phyloP scores from a whole-genome alignment of 1,284 basidiomycete species.

The Apiotrichum gamsii region DNA sequence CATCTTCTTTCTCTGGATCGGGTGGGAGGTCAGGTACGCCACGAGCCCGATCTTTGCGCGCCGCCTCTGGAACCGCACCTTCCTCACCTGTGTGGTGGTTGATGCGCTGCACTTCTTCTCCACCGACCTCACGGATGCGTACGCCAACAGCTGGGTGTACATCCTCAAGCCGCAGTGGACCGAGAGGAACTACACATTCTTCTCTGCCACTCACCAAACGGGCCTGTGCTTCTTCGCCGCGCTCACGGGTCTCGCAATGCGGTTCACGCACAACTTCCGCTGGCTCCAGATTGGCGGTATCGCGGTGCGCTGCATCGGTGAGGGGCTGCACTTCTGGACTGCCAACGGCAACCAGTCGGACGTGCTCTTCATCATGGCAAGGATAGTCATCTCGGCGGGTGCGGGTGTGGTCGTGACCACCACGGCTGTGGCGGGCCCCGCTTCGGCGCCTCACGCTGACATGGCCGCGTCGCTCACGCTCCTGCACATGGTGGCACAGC shows the following conservation, averaged over 20 bases:
- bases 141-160: conserved; percentile 37
- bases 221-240: conserved; percentile 36
- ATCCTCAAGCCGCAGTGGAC: conserved; percentile 17
- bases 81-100: conserved; percentile 28
- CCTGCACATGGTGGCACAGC: conserved; percentile 7
- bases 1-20: conserved; percentile 46
- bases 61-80: conserved; percentile 47
- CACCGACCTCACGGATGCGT: conserved; percentile 26
- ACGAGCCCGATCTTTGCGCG: conserved; percentile 45
- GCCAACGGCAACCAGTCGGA: conserved; percentile 2
- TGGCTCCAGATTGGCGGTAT: conserved; percentile 26
- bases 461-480: conserved; percentile 4
- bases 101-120: conserved; percentile 37
- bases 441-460: conserved; percentile 8
- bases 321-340: conserved; percentile 9
- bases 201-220: conserved; percentile 15
- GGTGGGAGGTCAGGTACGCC: conserved; percentile 49
- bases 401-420: conserved; percentile 33
- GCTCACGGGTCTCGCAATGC: conserved; percentile 36
- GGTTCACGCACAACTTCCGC: conserved; percentile 46
- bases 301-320: conserved; percentile 18
- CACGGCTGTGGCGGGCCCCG: conserved; percentile 21
- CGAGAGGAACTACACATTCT: conserved; percentile 22
- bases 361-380: conserved; percentile 35
- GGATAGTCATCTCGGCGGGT: conserved; percentile 19